Evolutionary conservation across 2,329 filamentous ascomycete species (phyloP).

Genomic region (Penicillium capsulatum): DNA sequence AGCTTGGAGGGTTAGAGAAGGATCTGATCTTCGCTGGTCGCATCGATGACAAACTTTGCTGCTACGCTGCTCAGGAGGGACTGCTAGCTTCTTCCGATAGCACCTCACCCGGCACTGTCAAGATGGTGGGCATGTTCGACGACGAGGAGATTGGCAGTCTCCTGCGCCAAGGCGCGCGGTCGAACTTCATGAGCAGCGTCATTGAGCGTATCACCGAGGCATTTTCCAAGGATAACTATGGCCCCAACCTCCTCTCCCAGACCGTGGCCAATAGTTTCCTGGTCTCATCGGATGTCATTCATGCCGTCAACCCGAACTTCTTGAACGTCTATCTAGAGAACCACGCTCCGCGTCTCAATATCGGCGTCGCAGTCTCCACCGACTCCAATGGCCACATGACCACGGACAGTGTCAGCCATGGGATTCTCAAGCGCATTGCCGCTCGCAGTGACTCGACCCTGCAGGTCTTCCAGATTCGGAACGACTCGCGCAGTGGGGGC

Average conservation of each 20-base stretch:
- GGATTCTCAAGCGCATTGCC: slow-evolving; percentile 73
- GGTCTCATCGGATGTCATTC: slow-evolving; percentile 86
- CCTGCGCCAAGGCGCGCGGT: slow-evolving; percentile 80
- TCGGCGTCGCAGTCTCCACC: slow-evolving; percentile 73
- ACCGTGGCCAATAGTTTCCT: slow-evolving; percentile 92
- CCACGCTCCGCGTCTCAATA: slow-evolving; percentile 83
- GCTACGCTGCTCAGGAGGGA: slow-evolving; percentile 81
- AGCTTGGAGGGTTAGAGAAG: slow-evolving; percentile 76
- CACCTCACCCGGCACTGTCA: slow-evolving; percentile 61
- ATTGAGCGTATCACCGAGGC: slow-evolving; percentile 75
- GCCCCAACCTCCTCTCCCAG: slow-evolving; percentile 62
- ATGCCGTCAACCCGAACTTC: slow-evolving; percentile 95
- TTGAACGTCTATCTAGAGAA: slow-evolving; percentile 73
- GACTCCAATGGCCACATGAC: slow-evolving; percentile 96
- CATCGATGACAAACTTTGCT: slow-evolving; percentile 97
- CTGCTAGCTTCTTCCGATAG: slow-evolving; percentile 63
- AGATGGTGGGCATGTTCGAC: slow-evolving; percentile 90
- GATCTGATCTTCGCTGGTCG: slow-evolving; percentile 94
- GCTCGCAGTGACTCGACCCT: slow-evolving; percentile 66
- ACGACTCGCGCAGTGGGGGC: slow-evolving; percentile 82
- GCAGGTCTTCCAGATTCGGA: slow-evolving; percentile 91
- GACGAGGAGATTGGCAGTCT: slow-evolving; percentile 94
- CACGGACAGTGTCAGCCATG: slow-evolving; percentile 79
- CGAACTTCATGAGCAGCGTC: slow-evolving; percentile 79
- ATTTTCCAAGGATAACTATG: slow-evolving; percentile 47